Evolutionary conservation across 1,284 basidiomycete genomes (phyloP).

Genomic region (Apiotrichum domesticum): DNA sequence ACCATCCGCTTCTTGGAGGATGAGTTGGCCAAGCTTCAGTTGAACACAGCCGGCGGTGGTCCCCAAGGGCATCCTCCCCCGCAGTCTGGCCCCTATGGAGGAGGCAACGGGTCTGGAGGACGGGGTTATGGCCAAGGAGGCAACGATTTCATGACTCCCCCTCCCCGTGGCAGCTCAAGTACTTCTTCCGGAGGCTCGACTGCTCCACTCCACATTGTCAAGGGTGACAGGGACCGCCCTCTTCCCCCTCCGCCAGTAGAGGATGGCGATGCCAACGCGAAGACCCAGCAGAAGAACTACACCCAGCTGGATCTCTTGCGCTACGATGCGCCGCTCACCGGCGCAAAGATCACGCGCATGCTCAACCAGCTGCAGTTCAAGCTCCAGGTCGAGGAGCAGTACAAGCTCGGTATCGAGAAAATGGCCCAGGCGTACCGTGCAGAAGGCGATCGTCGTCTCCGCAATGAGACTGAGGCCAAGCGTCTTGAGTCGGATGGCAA

Average conservation of each 20-base stretch:
- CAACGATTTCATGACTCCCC: neutral
- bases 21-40: conserved; percentile 42
- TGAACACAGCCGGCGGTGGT: conserved; percentile 11
- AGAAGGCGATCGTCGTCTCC: conserved; percentile 90
- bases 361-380: conserved; percentile 99
- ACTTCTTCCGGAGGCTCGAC: neutral
- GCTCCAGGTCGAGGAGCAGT: conserved; percentile 95
- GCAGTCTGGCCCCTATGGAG: neutral
- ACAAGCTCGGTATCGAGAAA: conserved; percentile 97
- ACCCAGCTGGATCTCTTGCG: conserved; percentile 74
- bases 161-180: neutral
- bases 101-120: neutral
- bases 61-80: neutral
- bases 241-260: conserved; percentile 7
- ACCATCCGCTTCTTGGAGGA: conserved; percentile 46
- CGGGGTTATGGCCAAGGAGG: neutral
- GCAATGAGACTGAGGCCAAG: conserved; percentile 87
- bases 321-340: conserved; percentile 93
- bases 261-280: conserved; percentile 1
- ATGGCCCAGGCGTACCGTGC: conserved; percentile 93
- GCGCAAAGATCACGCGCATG: conserved; percentile 96
- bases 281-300: conserved; percentile 35
- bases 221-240: conserved; percentile 6
- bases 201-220: conserved; percentile 7
- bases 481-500: conserved; percentile 92